Evolutionary conservation across 2,329 filamentous ascomycete species (phyloP), one percentile per base, ranked within the genome.

Genomic region (Aspergillus piperis): DNA sequence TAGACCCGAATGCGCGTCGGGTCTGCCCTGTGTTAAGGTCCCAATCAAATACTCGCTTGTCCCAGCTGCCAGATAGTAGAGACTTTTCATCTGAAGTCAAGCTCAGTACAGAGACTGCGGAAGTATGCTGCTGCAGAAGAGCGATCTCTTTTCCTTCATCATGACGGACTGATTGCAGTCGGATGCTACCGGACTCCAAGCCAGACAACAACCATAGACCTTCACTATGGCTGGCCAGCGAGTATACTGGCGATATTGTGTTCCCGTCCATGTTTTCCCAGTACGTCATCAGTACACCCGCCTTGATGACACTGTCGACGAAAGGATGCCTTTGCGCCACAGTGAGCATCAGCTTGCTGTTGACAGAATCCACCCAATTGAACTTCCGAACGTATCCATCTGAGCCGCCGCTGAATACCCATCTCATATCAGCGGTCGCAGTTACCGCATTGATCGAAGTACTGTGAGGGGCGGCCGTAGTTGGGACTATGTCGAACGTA

Each of bases 371-470:
- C 3, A 91, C 88, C 75, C 95, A 96, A 74, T 99, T 96, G 78
- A 96, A 98, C 76, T 97, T 98, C 59, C 95, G 87, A 64, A 99
- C 94, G 72, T 96, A 99, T 51, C 95, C 94, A 77, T 99, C 95
- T 0, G 90, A 89, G 0, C 95, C 95, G 39, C 95, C 95, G 10
- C 89, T 96, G 74, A 98, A 93, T 75, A 96, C 94, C 85, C 92
- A 98, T 58, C 92, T 86, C 82, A 97, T 89, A 75, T 99, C 95
- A 2, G 92, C 93, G 0, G 95, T 99, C 32, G 95, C 89, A 23
- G 92, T 88, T 60, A 99, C 86, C 8, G 92, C 89, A 73, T 99
- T 99, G 77, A 99, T 91, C 56, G 92, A 97, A 3, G 95, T 99
- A 63, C 92, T 90, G 75, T 97, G 93, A 1, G 95, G 95, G 3